Base-by-base conservation (phyloP, 129 eudicot genomes). In the Escallonia herrerae region DNA sequence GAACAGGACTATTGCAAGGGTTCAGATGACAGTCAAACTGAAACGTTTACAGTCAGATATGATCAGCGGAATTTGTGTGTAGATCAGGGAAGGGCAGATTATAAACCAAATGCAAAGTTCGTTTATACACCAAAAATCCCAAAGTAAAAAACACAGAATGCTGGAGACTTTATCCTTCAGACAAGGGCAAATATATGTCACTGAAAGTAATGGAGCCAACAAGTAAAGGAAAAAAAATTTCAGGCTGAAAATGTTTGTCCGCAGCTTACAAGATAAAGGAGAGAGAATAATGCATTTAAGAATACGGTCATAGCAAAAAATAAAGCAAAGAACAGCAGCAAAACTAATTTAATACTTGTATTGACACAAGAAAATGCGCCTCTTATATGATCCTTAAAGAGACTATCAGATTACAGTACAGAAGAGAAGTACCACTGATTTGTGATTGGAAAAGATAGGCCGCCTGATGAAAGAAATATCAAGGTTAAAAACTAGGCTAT, bases 371-470 rank as follows among this genome's bases (percentile, higher is more conserved):
- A 50, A 8, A 5, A 40, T 33, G 40, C 48, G 5, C 3, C 6
- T 8, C 7, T 6, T 54, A 64, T 11, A 13, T 51, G 11, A n/a
- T 3, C 9, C 4, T 9, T 12, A 56, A 11, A n/a, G 48, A 71
- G 40, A 6, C 38, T 43, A 54, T 33, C 40, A 58, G 15, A 39
- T 40, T 51, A 52, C 37, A 4, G 43, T 7, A 3, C 58, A 37
- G 63, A 63, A 68, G 55, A 52, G 9, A 68, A 43, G 52, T 86
- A 90, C 97, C 95, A 40, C 58, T 60, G 51, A 48, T 8, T 66
- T 68, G 72, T 64, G 60, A 65, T 77, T 84, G 86, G 65, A 90
- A 90, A 64, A 76, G 93, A 66, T 72, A 74, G 44, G 97, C 93
- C 12, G 97, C 97, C 97, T 90, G 77, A 58, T 65, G 74, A 49